Evolutionary conservation across 768 basidiomycete species (phyloP), one percentile per base, ranked within the genome.

Genomic region (Kwoniella dendrophila): DNA sequence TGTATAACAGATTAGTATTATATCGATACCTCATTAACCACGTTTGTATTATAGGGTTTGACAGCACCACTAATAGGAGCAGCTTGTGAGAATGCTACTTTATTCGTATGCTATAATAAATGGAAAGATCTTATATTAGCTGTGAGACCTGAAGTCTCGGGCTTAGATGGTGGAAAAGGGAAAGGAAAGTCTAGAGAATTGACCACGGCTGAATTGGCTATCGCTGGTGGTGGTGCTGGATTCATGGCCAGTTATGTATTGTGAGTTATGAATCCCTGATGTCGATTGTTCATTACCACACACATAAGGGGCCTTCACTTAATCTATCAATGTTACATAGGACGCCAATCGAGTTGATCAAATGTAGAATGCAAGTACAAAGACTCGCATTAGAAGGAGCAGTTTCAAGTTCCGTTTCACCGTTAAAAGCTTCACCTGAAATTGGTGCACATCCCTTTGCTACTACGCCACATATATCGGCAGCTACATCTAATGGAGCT

Each of bases 311-410:
- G n/a, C n/a, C n/a, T n/a, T n/a, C n/a, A n/a, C n/a, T n/a, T n/a
- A n/a, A n/a, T n/a, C n/a, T n/a, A n/a, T n/a, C n/a, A n/a, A n/a
- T n/a, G 0, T 32, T 30, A 11, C 49, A 2, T 70, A 92, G 90
- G 29, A 96, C 93, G 0, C 94, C 94, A 1, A 88, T 97, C 59
- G 94, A 96, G 72, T 87, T 96, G 50, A 86, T 97, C 61, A 96
- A 98, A 80, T 96, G 92, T 82, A 91, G 92, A 78, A 95, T 97
- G 92, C 94, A 96, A 78, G 94, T 96, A 1, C 92, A 95, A 75
- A 88, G 91, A 85, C 85, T 95, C 22, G 80, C 83, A 20, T 67
- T 76, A 2, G 77, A 80, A 68, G 72, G 69, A 7, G 62, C 68
- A 2, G 65, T 71, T 24, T 61, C 69, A 11, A 32, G 57, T 2